These are phyloP conservation scores for Leucosporidium scottii DNA, from an alignment of 768 basidiomycete species.

Conservation along the genomic window DNA sequence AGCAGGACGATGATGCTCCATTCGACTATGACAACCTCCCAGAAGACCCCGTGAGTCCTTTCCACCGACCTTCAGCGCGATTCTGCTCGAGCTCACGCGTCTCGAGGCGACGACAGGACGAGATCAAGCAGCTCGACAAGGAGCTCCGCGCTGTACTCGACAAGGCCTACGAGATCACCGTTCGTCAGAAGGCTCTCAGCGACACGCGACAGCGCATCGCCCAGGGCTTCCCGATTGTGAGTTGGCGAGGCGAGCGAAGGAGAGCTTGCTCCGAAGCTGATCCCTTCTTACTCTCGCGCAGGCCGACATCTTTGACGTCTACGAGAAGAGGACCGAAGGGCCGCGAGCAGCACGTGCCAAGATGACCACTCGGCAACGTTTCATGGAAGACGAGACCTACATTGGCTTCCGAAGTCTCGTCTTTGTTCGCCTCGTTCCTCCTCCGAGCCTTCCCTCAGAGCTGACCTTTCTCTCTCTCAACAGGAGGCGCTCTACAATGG, in stretches of 20 bases:
- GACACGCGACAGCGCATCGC: slow-evolving; percentile 55
- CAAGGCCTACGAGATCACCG: slow-evolving; percentile 55
- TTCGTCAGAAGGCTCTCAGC: slow-evolving; percentile 53
- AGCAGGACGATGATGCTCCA: background rate
- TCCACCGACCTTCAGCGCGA: background rate
- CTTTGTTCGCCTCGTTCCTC: slow-evolving; percentile 50
- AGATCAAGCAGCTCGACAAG: slow-evolving; percentile 50
- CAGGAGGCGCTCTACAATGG: slow-evolving; percentile 62
- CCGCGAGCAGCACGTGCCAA: slow-evolving; percentile 49
- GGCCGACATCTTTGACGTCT: slow-evolving; percentile 43
- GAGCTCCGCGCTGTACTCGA: slow-evolving; percentile 66
- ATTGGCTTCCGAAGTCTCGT: slow-evolving; percentile 57
- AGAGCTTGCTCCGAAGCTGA: too few relatives aligned
- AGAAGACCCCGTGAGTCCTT: slow-evolving; percentile 15
- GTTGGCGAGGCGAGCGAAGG: slow-evolving; percentile 36
- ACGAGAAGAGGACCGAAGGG: slow-evolving; percentile 49
- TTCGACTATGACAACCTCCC: slow-evolving; percentile 14
- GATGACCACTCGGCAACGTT: slow-evolving; percentile 72
- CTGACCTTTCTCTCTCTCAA: background rate
- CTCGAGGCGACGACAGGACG: background rate
- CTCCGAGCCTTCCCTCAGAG: background rate
- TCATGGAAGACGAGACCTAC: slow-evolving; percentile 59
- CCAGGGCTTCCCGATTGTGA: slow-evolving; percentile 56
- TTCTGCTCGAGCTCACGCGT: background rate
- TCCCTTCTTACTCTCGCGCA: slow-evolving; percentile 1